Conservation (phyloP, 805 yeast species). For the Wilhelminamyces savonicus region DNA sequence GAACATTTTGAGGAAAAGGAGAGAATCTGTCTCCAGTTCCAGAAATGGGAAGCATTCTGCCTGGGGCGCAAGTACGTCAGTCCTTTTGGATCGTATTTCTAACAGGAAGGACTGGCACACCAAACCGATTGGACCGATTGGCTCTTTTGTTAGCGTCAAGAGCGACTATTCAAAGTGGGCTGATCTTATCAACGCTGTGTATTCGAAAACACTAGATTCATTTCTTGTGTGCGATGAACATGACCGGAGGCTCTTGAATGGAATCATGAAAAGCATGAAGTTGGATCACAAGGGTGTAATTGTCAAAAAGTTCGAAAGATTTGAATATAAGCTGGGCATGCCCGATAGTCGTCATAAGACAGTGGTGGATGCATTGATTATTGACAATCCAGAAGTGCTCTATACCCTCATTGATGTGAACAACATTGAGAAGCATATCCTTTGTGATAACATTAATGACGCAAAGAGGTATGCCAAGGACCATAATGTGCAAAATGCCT, state of each 20-base stretch:
- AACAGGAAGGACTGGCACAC: constrained; percentile 24
- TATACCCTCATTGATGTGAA: constrained; percentile 60
- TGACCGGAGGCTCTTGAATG: constrained; percentile 42
- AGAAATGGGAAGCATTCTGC: constrained; percentile 34
- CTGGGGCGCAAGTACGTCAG: constrained; percentile 43
- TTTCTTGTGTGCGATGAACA: constrained; percentile 61
- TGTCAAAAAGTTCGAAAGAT: constrained; percentile 50
- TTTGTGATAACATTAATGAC: constrained; percentile 44
- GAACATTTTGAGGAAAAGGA: constrained; percentile 9
- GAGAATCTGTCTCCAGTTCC: constrained; percentile 5
- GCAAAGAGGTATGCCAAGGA: constrained; percentile 39
- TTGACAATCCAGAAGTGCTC: constrained; percentile 48
- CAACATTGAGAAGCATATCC: constrained; percentile 51
- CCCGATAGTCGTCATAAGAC: constrained; percentile 46
- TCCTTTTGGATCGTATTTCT: constrained; percentile 28
- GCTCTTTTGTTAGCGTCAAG: constrained; percentile 52
- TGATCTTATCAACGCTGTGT: constrained; percentile 49
- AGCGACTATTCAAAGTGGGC: constrained; percentile 50
- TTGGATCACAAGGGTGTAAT: constrained; percentile 38
- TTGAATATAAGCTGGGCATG: constrained; percentile 42
- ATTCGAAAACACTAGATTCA: constrained; percentile 47
- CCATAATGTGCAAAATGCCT: constrained; percentile 34
- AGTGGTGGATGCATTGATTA: constrained; percentile 54
- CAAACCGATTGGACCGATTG: constrained; percentile 78
- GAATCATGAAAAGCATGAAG: constrained; percentile 27